Percentiles rank a stretch among this genome's conserved stretches.
These are phyloP conservation scores for Trichoderma oligosporum DNA, from an alignment of 2,329 filamentous ascomycete species.

Conservation along the genomic window DNA sequence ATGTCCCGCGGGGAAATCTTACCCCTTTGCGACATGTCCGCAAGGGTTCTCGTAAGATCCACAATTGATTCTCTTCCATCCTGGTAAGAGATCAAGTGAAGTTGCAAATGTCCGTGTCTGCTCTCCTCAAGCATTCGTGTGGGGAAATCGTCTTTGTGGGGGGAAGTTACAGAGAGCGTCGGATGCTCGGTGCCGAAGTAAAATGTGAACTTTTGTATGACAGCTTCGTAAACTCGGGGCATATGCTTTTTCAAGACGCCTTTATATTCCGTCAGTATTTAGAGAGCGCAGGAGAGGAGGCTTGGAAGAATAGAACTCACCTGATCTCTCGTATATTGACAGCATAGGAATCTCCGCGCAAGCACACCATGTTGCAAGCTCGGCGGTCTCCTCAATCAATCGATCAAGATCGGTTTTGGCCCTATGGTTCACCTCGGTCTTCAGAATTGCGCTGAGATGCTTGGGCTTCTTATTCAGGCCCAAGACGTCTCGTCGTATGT, in stretches of 20 bases:
- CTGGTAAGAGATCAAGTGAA: constrained; percentile 80
- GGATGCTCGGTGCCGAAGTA: constrained; percentile 82
- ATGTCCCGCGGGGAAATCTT: constrained; percentile 82
- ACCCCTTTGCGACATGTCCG: constrained; percentile 88
- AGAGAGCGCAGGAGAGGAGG: background rate
- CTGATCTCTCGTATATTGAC: constrained; percentile 88
- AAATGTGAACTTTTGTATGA: constrained; percentile 73
- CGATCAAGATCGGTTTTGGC: constrained; percentile 73
- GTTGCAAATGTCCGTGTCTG: constrained; percentile 43
- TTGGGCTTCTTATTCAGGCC: constrained; percentile 69
- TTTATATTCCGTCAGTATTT: constrained; percentile 34
- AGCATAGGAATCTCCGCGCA: constrained; percentile 83
- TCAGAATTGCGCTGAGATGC: constrained; percentile 83
- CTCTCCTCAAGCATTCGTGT: constrained; percentile 27
- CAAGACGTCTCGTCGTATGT: constrained; percentile 84
- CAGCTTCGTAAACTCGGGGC: constrained; percentile 74
- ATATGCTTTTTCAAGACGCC: constrained; percentile 87
- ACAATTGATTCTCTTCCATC: constrained; percentile 93
- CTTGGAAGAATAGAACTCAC: constrained; percentile 45
- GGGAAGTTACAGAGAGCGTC: constrained; percentile 55
- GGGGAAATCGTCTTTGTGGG: constrained; percentile 40
- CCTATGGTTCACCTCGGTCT: constrained; percentile 65
- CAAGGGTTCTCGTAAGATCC: constrained; percentile 87
- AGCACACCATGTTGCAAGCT: constrained; percentile 89
- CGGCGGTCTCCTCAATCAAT: constrained; percentile 84